phyloP scores from a whole-genome alignment of 108 stramenopile species.

The Craspedostauros australis region DNA sequence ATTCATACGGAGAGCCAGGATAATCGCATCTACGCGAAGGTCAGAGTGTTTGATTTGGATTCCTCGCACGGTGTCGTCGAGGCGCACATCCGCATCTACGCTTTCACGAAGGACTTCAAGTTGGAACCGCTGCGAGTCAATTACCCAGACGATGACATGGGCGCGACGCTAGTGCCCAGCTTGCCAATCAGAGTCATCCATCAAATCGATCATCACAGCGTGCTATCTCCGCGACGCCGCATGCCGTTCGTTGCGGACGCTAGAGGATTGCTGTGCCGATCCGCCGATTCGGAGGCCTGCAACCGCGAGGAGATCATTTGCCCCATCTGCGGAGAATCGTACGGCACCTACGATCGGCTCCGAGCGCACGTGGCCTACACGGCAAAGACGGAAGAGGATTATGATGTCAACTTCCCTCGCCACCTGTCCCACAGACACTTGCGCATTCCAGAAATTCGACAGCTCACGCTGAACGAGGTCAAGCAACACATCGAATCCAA shows the following conservation, averaged over 20 bases:
- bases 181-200: constrained; percentile 47
- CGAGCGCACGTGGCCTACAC: constrained; percentile 50
- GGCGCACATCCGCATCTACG: constrained; percentile 81
- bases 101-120: constrained; percentile 35
- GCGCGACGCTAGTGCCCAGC: constrained; percentile 39
- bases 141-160: constrained; percentile 66
- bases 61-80: constrained; percentile 68
- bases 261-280: constrained; percentile 39
- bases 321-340: constrained; percentile 61
- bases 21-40: background rate
- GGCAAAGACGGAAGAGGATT: constrained; percentile 41
- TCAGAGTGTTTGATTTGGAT: constrained; percentile 70
- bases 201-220: constrained; percentile 53
- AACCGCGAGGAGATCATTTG: constrained; percentile 51
- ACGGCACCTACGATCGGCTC: constrained; percentile 48
- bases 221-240: constrained; percentile 12
- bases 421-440: constrained; percentile 8
- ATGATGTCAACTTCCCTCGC: constrained; percentile 18
- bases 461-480: constrained; percentile 33
- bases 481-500: constrained; percentile 25
- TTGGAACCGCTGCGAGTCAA: constrained; percentile 42
- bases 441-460: constrained; percentile 1
- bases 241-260: constrained; percentile 13
- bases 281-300: constrained; percentile 35
- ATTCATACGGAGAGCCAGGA: constrained; percentile 24